Evolutionary conservation across 495 filamentous ascomycete species (phyloP), one percentile per base, ranked within the genome.

Genomic region (Rusavskia elegans): DNA sequence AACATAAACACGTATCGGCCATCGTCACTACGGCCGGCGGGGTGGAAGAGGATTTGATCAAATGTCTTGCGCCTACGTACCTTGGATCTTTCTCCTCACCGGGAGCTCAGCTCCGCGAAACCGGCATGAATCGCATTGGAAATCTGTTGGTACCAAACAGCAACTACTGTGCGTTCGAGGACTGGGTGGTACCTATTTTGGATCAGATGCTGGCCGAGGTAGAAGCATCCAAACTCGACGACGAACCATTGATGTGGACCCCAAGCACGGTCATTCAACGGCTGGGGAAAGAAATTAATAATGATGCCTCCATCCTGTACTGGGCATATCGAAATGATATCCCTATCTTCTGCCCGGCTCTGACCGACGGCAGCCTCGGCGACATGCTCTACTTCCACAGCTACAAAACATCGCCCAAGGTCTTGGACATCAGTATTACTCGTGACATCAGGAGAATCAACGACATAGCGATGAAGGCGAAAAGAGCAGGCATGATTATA

Each of bases 381-480:
- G 92, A 98, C 62, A 98, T 98, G 93, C 67, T 97, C 23, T 95
- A 94, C 64, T 95, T 96, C 66, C 89, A 97, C 69, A 92, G 88
- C 2, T 98, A 82, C 77, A 86, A 84, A 60, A 69, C 83, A 0
- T 86, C 84, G 14, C 92, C 89, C 1, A 66, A 71, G 54, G 82
- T 85, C 63, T 71, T 98, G 19, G 71, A 78, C 30, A 78, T 95
- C 36, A 90, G 95, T 61, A 90, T 95, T 49, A 82, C 95, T 8
- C 82, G 87, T 50, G 89, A 96, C 59, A 85, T 95, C 49, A 77
- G 90, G 17, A 79, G 74, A 49, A 85, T 95, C 66, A 96, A 97
- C 67, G 87, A 85, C 10, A 79, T 96, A 49, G 80, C 90, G 2
- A 84, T 95, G 14, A 70, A 82, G 29, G 90, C 92, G 1, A 82